These are phyloP conservation scores for Paraleonurus japonicus DNA, from an alignment of 257 asterid genomes.

Conservation along the genomic window DNA sequence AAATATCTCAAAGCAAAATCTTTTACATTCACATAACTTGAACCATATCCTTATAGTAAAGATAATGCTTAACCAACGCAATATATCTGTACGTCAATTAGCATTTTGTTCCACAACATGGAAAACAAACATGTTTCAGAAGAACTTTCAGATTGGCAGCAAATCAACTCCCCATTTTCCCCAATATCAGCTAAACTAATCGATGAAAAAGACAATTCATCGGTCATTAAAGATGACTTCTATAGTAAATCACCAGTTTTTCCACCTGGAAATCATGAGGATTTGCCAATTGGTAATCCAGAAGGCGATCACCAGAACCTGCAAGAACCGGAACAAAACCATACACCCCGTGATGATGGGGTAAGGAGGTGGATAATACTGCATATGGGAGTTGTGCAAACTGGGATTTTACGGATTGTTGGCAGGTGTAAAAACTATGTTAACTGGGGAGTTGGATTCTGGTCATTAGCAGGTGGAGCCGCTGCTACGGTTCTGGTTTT, in stretches of 20 bases:
- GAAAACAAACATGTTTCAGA: conserved; percentile 40
- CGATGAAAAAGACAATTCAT: neutral
- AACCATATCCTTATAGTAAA: conserved; percentile 30
- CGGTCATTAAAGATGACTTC: conserved; percentile 27
- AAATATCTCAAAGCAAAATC: conserved; percentile 28
- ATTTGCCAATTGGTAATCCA: conserved; percentile 29
- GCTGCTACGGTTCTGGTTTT: conserved; percentile 33
- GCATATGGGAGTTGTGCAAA: conserved; percentile 27
- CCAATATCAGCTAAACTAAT: conserved; percentile 14
- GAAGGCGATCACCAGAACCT: conserved; percentile 11
- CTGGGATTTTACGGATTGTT: conserved; percentile 25
- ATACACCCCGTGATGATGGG: conserved; percentile 11
- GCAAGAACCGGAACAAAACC: conserved; percentile 19
- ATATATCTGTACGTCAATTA: neutral
- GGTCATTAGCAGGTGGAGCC: conserved; percentile 44
- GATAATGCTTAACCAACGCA: conserved; percentile 29
- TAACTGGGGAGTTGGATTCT: conserved; percentile 26
- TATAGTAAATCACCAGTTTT: conserved; percentile 26
- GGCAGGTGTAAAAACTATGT: conserved; percentile 26
- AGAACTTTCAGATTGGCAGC: conserved; percentile 55
- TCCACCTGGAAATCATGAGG: conserved; percentile 48
- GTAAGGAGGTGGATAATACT: conserved; percentile 27
- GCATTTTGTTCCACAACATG: conserved; percentile 31
- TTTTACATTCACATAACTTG: neutral
- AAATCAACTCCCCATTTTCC: conserved; percentile 35